phyloP scores from a whole-genome alignment of 257 asterid species.

The Coffea canephora region DNA sequence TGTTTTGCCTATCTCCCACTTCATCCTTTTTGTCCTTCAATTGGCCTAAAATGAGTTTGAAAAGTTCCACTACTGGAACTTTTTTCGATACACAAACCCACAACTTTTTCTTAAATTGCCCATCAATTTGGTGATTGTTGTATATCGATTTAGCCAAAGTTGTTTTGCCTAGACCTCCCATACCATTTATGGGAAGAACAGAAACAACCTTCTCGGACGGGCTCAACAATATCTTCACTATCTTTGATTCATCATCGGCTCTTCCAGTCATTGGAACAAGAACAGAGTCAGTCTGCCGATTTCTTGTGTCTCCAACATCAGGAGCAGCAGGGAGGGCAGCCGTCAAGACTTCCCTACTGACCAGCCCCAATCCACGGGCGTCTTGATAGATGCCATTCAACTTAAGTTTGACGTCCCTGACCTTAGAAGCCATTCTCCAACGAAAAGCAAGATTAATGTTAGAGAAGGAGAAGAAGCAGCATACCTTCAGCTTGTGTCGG shows the following conservation, averaged over 20 bases:
- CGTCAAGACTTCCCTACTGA: not conserved
- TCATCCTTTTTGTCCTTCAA: too few species aligned
- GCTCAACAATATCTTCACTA: not conserved
- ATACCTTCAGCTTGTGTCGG: too few species aligned
- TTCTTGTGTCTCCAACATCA: not conserved
- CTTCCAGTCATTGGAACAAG: constrained; percentile 2
- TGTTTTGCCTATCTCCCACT: too few species aligned
- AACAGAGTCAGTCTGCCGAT: not conserved
- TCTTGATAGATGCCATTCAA: not conserved
- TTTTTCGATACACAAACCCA: too few species aligned
- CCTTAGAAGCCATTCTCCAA: constrained; percentile 5
- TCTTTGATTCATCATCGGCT: not conserved
- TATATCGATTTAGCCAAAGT: too few species aligned
- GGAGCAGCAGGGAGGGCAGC: not conserved
- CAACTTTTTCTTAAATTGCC: too few species aligned
- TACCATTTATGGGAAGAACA: constrained; percentile 12
- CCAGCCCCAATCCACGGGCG: not conserved
- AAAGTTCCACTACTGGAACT: too few species aligned
- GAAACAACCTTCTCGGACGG: not conserved
- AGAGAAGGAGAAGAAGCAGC: too few species aligned
- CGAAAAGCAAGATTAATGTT: too few species aligned
- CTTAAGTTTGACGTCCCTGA: constrained; percentile 13
- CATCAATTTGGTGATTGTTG: too few species aligned
- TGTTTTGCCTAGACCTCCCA: constrained; percentile 21
- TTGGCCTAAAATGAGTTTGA: too few species aligned